Evolutionary conservation across 495 filamentous ascomycete genomes (phyloP).

Genomic region (Platismatia glauca): DNA sequence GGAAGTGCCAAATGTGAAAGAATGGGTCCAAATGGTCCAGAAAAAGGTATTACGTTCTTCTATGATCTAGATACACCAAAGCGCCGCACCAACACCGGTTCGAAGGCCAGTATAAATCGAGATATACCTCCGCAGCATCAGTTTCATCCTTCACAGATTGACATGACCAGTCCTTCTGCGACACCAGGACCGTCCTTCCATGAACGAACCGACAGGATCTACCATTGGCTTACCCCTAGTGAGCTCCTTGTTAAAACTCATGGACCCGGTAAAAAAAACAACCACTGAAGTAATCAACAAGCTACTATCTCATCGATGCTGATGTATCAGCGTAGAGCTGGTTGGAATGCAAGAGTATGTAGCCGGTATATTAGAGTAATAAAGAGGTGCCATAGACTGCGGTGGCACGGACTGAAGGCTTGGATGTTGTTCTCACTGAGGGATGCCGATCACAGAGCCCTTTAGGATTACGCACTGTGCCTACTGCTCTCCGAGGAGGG

Average conservation of each 20-base stretch:
- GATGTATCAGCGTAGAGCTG: neutral
- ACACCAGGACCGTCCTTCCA: neutral
- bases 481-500: too few species aligned
- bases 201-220: neutral
- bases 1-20: neutral
- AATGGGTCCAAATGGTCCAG: neutral
- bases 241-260: neutral
- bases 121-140: neutral
- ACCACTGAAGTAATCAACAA: neutral
- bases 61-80: neutral
- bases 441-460: too few species aligned
- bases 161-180: neutral
- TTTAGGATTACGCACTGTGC: too few species aligned
- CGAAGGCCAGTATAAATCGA: neutral
- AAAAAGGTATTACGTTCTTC: neutral
- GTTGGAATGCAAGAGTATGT: constrained; percentile 1
- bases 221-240: neutral
- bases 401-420: too few species aligned
- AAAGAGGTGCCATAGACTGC: too few species aligned
- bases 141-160: neutral
- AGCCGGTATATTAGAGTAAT: too few species aligned
- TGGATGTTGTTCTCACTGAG: too few species aligned
- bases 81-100: neutral
- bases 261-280: neutral
- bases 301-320: neutral